phyloP scores from a whole-genome alignment of 805 yeast genomes.

The Naumovozyma castellii region DNA sequence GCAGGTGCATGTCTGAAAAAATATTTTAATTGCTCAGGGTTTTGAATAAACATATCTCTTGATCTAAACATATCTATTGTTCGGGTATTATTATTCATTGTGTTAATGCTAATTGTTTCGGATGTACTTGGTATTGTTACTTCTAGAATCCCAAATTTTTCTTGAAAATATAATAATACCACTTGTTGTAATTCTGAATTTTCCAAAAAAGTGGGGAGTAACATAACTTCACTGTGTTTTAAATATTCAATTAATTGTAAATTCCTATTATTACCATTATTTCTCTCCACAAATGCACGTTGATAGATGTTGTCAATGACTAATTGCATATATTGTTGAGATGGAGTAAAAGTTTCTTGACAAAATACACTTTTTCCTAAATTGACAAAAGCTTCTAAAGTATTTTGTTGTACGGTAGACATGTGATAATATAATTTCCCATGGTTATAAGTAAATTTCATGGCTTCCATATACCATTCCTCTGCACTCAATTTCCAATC shows the following conservation, averaged over 20 bases:
- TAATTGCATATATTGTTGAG: conserved; percentile 64
- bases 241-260: conserved; percentile 29
- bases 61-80: conserved; percentile 39
- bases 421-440: conserved; percentile 82
- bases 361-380: conserved; percentile 73
- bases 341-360: conserved; percentile 76
- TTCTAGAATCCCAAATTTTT: conserved; percentile 55
- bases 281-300: conserved; percentile 36
- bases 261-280: conserved; percentile 21
- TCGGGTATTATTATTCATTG: neutral
- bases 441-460: conserved; percentile 68
- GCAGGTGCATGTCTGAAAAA: conserved; percentile 71
- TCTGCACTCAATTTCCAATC: conserved; percentile 83
- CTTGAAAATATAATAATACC: conserved; percentile 54
- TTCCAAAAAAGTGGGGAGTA: conserved; percentile 48
- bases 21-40: conserved; percentile 38
- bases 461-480: conserved; percentile 70
- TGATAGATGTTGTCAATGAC: conserved; percentile 71
- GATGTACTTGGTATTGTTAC: conserved; percentile 34
- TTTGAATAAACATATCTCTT: conserved; percentile 32
- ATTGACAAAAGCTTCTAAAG: conserved; percentile 66
- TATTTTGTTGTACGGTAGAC: conserved; percentile 71
- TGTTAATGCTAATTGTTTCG: neutral
- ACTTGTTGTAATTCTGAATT: conserved; percentile 47
- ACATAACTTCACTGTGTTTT: conserved; percentile 56